Percentiles rank a stretch among this genome's conserved stretches.
Evolutionary conservation across 768 basidiomycete genomes (phyloP).

Genomic region (Leccinum incarnatum): DNA sequence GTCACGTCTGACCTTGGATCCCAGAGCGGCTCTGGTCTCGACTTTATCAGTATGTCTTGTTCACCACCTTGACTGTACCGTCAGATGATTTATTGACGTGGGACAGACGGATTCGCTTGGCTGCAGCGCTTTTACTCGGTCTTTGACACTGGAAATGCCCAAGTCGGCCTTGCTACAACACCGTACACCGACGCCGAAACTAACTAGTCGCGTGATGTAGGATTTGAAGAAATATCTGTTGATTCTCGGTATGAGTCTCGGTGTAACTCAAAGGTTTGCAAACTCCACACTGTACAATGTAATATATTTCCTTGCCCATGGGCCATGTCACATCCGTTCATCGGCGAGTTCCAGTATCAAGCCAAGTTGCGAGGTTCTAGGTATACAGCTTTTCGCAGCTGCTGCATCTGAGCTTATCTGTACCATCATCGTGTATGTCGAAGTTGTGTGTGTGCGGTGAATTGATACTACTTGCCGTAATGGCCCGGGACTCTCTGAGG

Average conservation of each 20-base stretch:
- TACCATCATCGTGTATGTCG: not conserved
- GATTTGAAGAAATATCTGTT: not conserved
- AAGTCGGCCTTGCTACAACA: constrained; percentile 28
- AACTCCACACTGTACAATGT: too few species aligned
- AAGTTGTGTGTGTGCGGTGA: not conserved
- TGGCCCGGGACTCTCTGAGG: too few species aligned
- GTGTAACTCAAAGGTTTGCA: too few species aligned
- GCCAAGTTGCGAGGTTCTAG: not conserved
- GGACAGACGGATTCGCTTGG: constrained; percentile 53
- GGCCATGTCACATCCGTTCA: not conserved
- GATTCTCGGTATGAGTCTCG: too few species aligned
- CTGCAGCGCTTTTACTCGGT: constrained; percentile 61
- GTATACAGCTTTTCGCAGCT: not conserved
- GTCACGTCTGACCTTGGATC: constrained; percentile 53
- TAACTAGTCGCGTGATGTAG: not conserved
- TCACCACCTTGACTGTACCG: not conserved
- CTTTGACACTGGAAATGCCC: constrained; percentile 38
- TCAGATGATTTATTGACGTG: not conserved
- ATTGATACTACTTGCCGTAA: not conserved
- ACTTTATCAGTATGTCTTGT: constrained; percentile 54
- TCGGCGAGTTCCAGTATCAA: not conserved
- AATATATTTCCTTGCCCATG: not conserved
- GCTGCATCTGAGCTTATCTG: not conserved
- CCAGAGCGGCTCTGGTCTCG: constrained; percentile 52
- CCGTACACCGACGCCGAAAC: constrained; percentile 41